Evolutionary conservation across 768 basidiomycete species (phyloP).

Genomic region (Leccinellum rugosiceps): DNA sequence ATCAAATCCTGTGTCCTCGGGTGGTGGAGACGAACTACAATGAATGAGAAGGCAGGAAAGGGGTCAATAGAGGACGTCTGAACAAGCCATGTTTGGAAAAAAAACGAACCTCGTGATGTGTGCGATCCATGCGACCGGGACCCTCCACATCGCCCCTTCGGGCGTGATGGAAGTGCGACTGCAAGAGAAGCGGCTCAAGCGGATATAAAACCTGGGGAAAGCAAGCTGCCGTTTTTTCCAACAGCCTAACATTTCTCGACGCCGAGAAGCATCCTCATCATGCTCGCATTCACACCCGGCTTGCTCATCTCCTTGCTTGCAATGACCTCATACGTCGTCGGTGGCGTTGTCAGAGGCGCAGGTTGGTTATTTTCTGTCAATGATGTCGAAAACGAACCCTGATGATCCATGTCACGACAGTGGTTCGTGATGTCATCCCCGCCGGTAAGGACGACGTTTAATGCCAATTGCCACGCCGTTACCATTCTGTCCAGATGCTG

Average conservation of each 20-base stretch:
- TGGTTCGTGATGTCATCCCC: background rate
- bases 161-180: background rate
- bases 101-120: background rate
- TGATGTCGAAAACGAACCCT: background rate
- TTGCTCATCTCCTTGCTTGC: slow-evolving; percentile 13
- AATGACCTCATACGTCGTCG: slow-evolving; percentile 5
- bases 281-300: slow-evolving; percentile 11
- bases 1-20: slow-evolving; percentile 4
- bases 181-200: background rate
- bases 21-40: background rate
- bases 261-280: background rate
- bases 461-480: background rate
- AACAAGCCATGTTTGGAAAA: slow-evolving; percentile 1
- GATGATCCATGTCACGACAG: background rate
- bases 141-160: background rate
- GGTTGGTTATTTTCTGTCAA: slow-evolving; percentile 4
- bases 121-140: background rate
- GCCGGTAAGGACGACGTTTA: slow-evolving; percentile 1
- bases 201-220: slow-evolving; percentile 10
- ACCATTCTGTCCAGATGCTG: background rate
- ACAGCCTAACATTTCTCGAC: background rate
- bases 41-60: background rate
- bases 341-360: slow-evolving; percentile 1
- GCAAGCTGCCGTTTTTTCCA: background rate
- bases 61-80: background rate